Base-by-base conservation (phyloP, 768 basidiomycete genomes). In the Chalciporus pseudorubinellus region DNA sequence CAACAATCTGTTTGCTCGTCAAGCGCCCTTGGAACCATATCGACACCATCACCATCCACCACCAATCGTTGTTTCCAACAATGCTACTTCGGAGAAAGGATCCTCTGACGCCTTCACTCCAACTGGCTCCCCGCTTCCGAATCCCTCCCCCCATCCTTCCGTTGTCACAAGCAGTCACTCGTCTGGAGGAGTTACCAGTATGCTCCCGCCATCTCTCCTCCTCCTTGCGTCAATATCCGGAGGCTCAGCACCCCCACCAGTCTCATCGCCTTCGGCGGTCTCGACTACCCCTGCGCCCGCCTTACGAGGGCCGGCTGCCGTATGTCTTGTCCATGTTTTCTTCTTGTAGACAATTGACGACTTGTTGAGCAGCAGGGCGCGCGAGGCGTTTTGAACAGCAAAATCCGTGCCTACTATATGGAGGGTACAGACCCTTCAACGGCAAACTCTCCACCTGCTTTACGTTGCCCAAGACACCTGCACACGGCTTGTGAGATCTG, bases 1-100 rank as follows among this genome's bases (percentile, higher is more conserved):
- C 67, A 92, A 92, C 56, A 89, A 92, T 58, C 70, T 93, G 7
- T 92, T 92, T 62, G 84, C 87, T 21, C 79, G 89, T 20, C 83
- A 85, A 60, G 75, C 81, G 0, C 83, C 84, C 2, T 51, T 70
- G 12, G 63, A 68, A 4, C 70, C 68, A 28, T 70, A 67, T 46
- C 72, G 59, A 50, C 71, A 57, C 45, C 69, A 64, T 39, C 68
- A 63, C 52, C 62, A 68, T 21, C 67, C 72, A 18, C 70, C 72
- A n/a, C 69, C 67, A 8, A 69, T 70, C 51, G 56, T 68, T 31
- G 53, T 71, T 22, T 59, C 65, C 26, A 60, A 54, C 24, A 60
- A 53, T 20, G 47, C 59, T 39, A 61, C 59, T 33, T 66, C 60
- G 6, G 64, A 66, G 18, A 66, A 59, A 8, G 52, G 41, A 5